Base-by-base conservation (phyloP, 31 red algal species). In the Odonthalia washingtoniensis region DNA sequence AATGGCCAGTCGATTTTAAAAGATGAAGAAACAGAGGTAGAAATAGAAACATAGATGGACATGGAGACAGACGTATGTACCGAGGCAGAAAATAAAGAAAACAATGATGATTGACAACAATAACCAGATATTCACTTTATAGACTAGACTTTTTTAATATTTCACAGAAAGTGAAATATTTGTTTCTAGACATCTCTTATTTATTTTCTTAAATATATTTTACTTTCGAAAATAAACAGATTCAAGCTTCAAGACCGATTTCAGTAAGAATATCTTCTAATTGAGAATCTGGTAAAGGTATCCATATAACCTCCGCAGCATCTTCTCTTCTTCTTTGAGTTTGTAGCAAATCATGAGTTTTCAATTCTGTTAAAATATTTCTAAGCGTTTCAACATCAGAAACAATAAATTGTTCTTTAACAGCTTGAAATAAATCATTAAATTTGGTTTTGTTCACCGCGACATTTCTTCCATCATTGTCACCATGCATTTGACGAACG, bases 271-370 rank as follows among this genome's bases (percentile, higher is more conserved):
- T 70, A 49, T 46, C 74, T 45, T 77, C 77, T 21, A 93, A 36
- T 65, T 93, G 91, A 31, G 57, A 2, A 21, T 78, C 52, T n/a
- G 82, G 76, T 33, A 93, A 57, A 0, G 91, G 91, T 43, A 93
- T 86, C 78, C 77, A 82, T 3, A 93, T 46, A 42, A 88, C 78
- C 31, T 85, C 83, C n/a, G 82, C 91, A 18, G 82, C 84, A 88
- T 93, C 91, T 32, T 53, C 91, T 3, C 84, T 79, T 68, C 93
- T 36, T 31, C 83, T 61, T n/a, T n/a, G n/a, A 38, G 65, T 87
- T 33, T 95, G 80, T 42, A 95, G 83, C 57, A 95, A 66, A 30
- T 95, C 84, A 80, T 95, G 92, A 4, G 92, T 95, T 62, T 95
- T 57, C 31, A 95, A 45, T 65, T 95, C 92, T 30, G 92, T 95